phyloP scores from a whole-genome alignment of 768 basidiomycete genomes.

The Collybiopsis luxurians region DNA sequence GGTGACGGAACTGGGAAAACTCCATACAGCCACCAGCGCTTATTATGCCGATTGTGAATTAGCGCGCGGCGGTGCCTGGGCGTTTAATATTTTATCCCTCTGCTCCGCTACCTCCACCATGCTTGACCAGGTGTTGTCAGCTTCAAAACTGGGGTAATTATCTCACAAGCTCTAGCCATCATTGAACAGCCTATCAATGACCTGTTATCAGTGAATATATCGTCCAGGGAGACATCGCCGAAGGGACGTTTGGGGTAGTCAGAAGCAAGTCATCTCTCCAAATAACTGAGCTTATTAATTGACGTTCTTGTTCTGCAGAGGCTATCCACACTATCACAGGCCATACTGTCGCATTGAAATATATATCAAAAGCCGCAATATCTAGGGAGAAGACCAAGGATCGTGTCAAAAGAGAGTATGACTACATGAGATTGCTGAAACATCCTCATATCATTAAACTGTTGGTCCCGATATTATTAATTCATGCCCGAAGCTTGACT shows the following conservation, averaged over 20 bases:
- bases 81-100: too few species aligned
- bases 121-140: conserved; percentile 36
- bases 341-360: conserved; percentile 97
- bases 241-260: conserved; percentile 98
- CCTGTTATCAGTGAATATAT: too few species aligned
- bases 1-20: too few species aligned
- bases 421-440: conserved; percentile 90
- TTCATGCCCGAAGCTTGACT: conserved; percentile 8
- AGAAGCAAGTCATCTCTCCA: conserved; percentile 69
- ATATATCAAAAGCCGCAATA: conserved; percentile 92
- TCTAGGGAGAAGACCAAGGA: conserved; percentile 89
- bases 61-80: too few species aligned
- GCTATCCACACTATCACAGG: conserved; percentile 93
- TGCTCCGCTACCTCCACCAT: background rate
- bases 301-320: conserved; percentile 48
- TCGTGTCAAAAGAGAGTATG: conserved; percentile 91
- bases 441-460: conserved; percentile 99
- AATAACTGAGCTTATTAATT: conserved; percentile 12
- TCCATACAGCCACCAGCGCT: too few species aligned
- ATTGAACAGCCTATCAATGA: too few species aligned
- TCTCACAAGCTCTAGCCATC: too few species aligned
- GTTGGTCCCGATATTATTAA: conserved; percentile 42
- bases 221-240: conserved; percentile 84
- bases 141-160: conserved; percentile 81
- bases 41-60: too few species aligned